These are phyloP conservation scores for Candida ortonii DNA, from an alignment of 805 yeast genomes.

Conservation along the genomic window DNA sequence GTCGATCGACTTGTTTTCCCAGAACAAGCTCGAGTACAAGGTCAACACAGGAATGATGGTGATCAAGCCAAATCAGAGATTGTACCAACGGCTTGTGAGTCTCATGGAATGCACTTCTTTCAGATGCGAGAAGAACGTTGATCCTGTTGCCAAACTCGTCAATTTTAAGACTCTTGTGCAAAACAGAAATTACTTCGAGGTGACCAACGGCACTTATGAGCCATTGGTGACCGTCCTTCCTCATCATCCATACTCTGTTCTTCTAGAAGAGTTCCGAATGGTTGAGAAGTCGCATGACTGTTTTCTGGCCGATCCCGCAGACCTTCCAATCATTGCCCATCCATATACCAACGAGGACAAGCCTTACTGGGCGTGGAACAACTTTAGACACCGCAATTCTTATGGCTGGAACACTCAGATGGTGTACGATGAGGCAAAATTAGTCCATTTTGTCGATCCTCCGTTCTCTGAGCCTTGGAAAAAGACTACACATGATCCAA, in stretches of 20 bases:
- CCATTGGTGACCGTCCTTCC: conserved; percentile 43
- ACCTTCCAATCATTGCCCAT: conserved; percentile 30
- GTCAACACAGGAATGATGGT: conserved; percentile 56
- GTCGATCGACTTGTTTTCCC: conserved; percentile 15
- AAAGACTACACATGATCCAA: conserved; percentile 15
- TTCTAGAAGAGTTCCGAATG: conserved; percentile 47
- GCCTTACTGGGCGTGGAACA: conserved; percentile 23
- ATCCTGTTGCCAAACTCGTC: conserved; percentile 41
- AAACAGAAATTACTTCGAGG: conserved; percentile 11
- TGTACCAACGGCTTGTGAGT: conserved; percentile 24
- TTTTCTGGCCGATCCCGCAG: conserved; percentile 43
- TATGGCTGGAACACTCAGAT: conserved; percentile 37
- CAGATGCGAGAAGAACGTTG: conserved; percentile 52
- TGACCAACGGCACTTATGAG: conserved; percentile 15
- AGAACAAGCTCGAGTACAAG: conserved; percentile 12
- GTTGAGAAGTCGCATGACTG: conserved; percentile 35
- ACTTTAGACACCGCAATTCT: conserved; percentile 3
- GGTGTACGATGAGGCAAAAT: conserved; percentile 32
- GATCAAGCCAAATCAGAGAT: conserved; percentile 42
- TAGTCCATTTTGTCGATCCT: conserved; percentile 62
- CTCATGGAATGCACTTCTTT: conserved; percentile 26
- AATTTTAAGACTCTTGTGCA: conserved; percentile 20
- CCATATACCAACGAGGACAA: conserved; percentile 7
- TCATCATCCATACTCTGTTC: conserved; percentile 47
- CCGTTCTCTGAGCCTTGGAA: conserved; percentile 71